A percentile compares a stretch with the other conserved stretches of the same genome.
phyloP scores from a whole-genome alignment of 2,329 filamentous ascomycete species.

The Alternaria longipes region DNA sequence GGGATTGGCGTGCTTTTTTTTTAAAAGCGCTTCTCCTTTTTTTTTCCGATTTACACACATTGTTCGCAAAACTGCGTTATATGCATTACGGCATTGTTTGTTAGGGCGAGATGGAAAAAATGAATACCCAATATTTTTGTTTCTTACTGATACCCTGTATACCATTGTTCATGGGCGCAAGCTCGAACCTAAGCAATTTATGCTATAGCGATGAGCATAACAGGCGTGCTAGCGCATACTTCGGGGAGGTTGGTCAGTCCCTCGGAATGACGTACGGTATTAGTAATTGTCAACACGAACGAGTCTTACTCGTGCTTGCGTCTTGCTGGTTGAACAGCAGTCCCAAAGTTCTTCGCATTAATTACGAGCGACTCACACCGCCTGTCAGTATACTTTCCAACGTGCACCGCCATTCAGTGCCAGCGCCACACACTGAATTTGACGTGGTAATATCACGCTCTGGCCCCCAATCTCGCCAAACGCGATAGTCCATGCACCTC shows the following conservation, averaged over 20 bases:
- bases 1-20: background rate
- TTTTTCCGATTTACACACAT: conserved; percentile 1
- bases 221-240: background rate
- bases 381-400: background rate
- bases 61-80: conserved; percentile 2
- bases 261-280: background rate
- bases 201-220: background rate
- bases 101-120: conserved; percentile 6
- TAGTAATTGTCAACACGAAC: background rate
- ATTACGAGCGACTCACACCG: background rate
- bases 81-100: background rate
- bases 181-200: background rate
- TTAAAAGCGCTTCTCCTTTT: background rate
- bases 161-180: background rate
- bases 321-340: conserved; percentile 8
- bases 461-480: conserved; percentile 11
- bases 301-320: background rate
- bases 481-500: background rate
- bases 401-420: conserved; percentile 12
- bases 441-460: conserved; percentile 6
- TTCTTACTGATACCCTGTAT: background rate
- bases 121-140: conserved; percentile 1
- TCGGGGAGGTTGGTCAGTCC: background rate
- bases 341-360: background rate
- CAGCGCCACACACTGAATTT: conserved; percentile 9